Evolutionary conservation across 169 alveolate genomes (phyloP).

Genomic region (Plasmodium cynomolgi): DNA sequence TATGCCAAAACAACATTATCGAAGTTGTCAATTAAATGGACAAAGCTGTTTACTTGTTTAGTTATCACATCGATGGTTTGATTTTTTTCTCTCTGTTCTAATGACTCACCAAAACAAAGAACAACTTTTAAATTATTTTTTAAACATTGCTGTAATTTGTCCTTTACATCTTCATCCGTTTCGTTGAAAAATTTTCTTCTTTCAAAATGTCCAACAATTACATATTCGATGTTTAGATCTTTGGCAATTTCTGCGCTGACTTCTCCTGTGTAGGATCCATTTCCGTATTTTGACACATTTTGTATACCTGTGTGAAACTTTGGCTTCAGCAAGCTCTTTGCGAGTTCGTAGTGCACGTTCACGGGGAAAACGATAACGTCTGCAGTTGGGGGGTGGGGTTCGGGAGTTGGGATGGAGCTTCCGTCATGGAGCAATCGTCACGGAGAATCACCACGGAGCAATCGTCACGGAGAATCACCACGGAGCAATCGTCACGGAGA

Average conservation of each 20-base stretch:
- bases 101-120: slow-evolving; percentile 97
- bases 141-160: slow-evolving; percentile 91
- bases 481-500: neutral
- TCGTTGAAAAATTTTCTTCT: slow-evolving; percentile 96
- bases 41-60: slow-evolving; percentile 90
- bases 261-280: slow-evolving; percentile 99
- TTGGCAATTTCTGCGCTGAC: slow-evolving; percentile 92
- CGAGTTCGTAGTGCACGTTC: slow-evolving; percentile 88
- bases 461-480: neutral
- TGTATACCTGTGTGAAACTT: slow-evolving; percentile 93
- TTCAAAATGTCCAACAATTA: slow-evolving; percentile 98
- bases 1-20: slow-evolving; percentile 96
- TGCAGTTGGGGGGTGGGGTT: slow-evolving; percentile 18
- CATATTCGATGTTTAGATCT: slow-evolving; percentile 95
- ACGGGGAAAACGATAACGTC: slow-evolving; percentile 93
- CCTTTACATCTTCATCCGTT: slow-evolving; percentile 95
- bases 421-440: slow-evolving; percentile 2
- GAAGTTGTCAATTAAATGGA: slow-evolving; percentile 90
- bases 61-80: slow-evolving; percentile 93
- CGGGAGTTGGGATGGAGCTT: neutral
- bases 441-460: neutral
- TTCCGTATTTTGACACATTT: slow-evolving; percentile 93
- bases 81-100: slow-evolving; percentile 95
- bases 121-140: slow-evolving; percentile 90
- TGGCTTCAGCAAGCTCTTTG: slow-evolving; percentile 79